A percentile compares a stretch with the other conserved stretches of the same genome.
Conservation (phyloP, 1,284 basidiomycete species). For the Cutaneotrichosporon sp. region DNA sequence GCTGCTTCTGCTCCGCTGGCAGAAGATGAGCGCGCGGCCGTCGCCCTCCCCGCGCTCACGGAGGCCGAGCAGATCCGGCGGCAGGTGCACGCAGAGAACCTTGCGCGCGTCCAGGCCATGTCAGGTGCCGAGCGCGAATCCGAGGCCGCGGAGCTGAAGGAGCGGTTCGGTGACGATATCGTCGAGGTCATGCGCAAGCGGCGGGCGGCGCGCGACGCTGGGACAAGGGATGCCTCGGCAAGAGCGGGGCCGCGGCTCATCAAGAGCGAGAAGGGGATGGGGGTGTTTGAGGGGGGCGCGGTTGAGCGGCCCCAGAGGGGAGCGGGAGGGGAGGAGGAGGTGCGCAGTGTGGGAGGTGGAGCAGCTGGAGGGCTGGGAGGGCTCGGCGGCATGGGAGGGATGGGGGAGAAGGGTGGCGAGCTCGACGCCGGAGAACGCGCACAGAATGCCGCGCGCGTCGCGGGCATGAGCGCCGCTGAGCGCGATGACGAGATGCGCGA, state of each 20-base stretch:
- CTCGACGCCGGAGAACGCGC: slow-evolving; percentile 2
- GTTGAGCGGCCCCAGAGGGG: neutral
- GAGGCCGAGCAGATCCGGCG: slow-evolving; percentile 18
- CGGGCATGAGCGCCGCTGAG: slow-evolving; percentile 63
- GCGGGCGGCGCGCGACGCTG: slow-evolving; percentile 36
- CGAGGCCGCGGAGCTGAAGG: slow-evolving; percentile 64
- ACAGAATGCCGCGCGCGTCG: slow-evolving; percentile 56
- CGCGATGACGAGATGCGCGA: slow-evolving; percentile 63
- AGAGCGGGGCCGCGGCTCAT: neutral
- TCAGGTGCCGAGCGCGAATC: slow-evolving; percentile 62
- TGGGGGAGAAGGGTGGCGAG: neutral
- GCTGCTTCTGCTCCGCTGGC: neutral
- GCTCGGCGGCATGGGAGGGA: no score
- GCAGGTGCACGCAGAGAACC: slow-evolving; percentile 38
- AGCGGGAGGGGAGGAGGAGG: neutral
- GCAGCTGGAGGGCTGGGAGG: neutral
- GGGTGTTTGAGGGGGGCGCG: neutral
- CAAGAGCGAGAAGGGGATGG: neutral
- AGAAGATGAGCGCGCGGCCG: neutral
- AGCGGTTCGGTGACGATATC: slow-evolving; percentile 66
- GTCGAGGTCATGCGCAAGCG: slow-evolving; percentile 59
- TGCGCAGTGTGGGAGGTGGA: neutral
- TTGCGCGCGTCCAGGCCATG: slow-evolving; percentile 61
- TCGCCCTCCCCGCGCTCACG: neutral
- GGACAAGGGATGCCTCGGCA: neutral